A percentile compares a stretch with the other conserved stretches of the same genome.
These are phyloP conservation scores for Agroathelia rolfsii DNA, from an alignment of 1,284 basidiomycete genomes.

Conservation along the genomic window DNA sequence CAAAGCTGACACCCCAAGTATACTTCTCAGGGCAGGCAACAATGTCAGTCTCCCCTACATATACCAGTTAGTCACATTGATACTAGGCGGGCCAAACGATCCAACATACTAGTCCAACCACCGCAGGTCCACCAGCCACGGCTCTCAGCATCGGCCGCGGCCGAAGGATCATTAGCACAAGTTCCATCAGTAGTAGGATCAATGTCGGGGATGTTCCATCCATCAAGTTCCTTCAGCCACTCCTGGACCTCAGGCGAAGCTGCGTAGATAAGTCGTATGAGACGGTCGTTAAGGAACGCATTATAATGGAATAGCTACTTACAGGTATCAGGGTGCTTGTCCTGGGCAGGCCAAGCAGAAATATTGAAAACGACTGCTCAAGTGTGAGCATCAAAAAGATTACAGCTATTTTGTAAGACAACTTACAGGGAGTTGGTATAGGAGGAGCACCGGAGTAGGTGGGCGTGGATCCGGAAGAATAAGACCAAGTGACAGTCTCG, in stretches of 20 bases:
- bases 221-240: slow-evolving; percentile 74
- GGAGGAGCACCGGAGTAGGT: slow-evolving; percentile 54
- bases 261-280: slow-evolving; percentile 17
- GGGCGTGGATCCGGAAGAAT: slow-evolving; percentile 45
- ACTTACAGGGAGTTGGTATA: slow-evolving; percentile 53
- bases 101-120: slow-evolving; percentile 55
- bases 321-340: slow-evolving; percentile 59
- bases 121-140: slow-evolving; percentile 88
- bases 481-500: slow-evolving; percentile 41
- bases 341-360: slow-evolving; percentile 58
- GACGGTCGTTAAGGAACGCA: slow-evolving; percentile 1
- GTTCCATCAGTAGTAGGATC: slow-evolving; percentile 54
- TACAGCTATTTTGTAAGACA: too few species aligned
- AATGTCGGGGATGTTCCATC: slow-evolving; percentile 58
- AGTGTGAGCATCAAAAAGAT: slow-evolving; percentile 5
- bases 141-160: slow-evolving; percentile 45
- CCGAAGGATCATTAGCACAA: slow-evolving; percentile 47
- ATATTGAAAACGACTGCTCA: slow-evolving; percentile 37
- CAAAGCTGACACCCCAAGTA: slow-evolving; percentile 78
- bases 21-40: slow-evolving; percentile 69
- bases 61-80: slow-evolving; percentile 26
- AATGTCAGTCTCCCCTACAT: slow-evolving; percentile 38
- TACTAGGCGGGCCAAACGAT: too few species aligned
- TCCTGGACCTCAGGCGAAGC: slow-evolving; percentile 53
- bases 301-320: slow-evolving; percentile 12